These are phyloP conservation scores for Lignosus rhinocerotis DNA, from an alignment of 1,284 basidiomycete species.

Conservation along the genomic window DNA sequence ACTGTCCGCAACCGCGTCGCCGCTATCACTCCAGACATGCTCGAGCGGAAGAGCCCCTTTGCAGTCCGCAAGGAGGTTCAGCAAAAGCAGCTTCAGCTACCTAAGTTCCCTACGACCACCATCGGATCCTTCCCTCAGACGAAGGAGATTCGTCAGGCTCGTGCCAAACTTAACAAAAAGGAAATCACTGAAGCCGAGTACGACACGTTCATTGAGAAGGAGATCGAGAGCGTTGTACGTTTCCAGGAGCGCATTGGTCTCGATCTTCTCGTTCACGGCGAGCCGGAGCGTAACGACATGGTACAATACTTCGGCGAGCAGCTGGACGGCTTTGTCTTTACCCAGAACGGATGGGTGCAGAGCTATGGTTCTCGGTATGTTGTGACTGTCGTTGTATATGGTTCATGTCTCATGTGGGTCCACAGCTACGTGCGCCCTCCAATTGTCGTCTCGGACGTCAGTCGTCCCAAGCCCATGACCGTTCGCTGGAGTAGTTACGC, in stretches of 20 bases:
- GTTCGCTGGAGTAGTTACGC: constrained; percentile 98
- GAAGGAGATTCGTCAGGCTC: constrained; percentile 97
- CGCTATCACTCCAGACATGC: constrained; percentile 86
- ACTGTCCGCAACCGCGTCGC: constrained; percentile 95
- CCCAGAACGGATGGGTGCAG: constrained; percentile 99
- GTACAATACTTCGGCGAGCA: constrained; percentile 99
- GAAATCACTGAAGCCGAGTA: constrained; percentile 90
- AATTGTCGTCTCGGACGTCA: constrained; percentile 98
- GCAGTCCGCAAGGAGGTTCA: constrained; percentile 87
- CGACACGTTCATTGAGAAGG: constrained; percentile 98
- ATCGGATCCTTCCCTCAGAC: constrained; percentile 99
- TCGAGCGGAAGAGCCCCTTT: constrained; percentile 93
- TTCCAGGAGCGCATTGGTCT: constrained; percentile 98
- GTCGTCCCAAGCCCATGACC: constrained; percentile 92
- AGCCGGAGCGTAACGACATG: constrained; percentile 99
- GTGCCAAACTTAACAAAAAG: constrained; percentile 93
- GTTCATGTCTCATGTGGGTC: constrained; percentile 26
- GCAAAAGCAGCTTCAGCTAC: constrained; percentile 86
- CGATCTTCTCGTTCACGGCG: constrained; percentile 98
- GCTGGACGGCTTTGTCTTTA: constrained; percentile 95
- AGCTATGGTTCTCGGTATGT: constrained; percentile 89
- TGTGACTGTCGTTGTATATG: background rate
- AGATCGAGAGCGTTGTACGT: constrained; percentile 91
- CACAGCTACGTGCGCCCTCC: constrained; percentile 96
- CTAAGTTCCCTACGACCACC: constrained; percentile 98